Base-by-base conservation (phyloP, 345 rosid species). In the Bruguiera sexangula region DNA sequence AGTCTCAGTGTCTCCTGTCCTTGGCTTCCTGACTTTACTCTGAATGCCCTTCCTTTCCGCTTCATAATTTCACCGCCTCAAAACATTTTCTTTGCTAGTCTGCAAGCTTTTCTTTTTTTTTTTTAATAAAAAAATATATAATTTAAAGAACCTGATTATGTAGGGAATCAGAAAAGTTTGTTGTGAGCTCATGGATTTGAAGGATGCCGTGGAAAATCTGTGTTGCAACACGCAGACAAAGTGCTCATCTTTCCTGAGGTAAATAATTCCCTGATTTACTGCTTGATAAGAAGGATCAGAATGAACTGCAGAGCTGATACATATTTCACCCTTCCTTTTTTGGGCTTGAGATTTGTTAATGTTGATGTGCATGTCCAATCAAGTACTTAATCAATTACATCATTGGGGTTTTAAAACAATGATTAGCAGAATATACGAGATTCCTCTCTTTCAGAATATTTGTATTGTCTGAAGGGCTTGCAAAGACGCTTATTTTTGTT, bases 101-200 rank as follows among this genome's bases (percentile, higher is more conserved):
- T 24, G 18, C 24, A 21, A 56, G 60, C 60, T 6, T 30, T 48
- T 60, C 19, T 29, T 65, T 31, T 58, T 29, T 65, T 31, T 58
- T 13, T 53, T 67, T 54, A 24, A 18, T 46, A 30, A 6, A 15
- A 71, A 2, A 32, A 4, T 0, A 36, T 24, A 24, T 43, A 13
- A 43, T 34, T 53, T 53, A 37, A 67, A 52, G 21, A 26, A 21
- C 51, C 51, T 36, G 29, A 21, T 52, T n/a, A 53, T 84, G 84
- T 85, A 95, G 98, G 99, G 96, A 62, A 88, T 95, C 77, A 84
- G 98, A 80, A 84, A 83, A 62, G 86, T 95, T 32, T 95, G 99
- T 73, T 92, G 96, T 74, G 99, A 95, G 87, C 92, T 95, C 72
- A 75, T 95, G 89, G 98, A 92, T 86, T 80, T 95, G 80, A 95